Evolutionary conservation across 1,284 basidiomycete genomes (phyloP).

Genomic region (Fomitopsis palustris): DNA sequence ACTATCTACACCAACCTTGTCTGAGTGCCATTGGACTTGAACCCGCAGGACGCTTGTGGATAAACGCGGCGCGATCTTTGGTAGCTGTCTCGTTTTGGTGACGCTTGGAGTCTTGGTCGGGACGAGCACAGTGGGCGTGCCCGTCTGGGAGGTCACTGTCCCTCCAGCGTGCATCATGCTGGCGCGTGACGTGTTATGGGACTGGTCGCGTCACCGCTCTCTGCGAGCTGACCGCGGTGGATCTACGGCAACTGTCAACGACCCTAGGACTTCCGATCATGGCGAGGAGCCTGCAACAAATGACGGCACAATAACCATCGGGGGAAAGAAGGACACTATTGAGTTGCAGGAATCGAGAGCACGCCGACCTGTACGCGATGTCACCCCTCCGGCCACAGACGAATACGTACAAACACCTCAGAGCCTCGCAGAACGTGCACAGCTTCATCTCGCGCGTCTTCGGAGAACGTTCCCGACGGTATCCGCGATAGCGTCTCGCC

Average conservation of each 20-base stretch:
- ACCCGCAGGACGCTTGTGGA: slow-evolving; percentile 36
- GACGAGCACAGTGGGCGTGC: slow-evolving; percentile 42
- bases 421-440: neutral
- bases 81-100: slow-evolving; percentile 37
- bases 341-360: slow-evolving; percentile 9
- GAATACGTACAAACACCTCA: neutral
- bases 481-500: slow-evolving; percentile 60
- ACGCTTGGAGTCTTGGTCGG: slow-evolving; percentile 57
- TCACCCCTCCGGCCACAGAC: neutral
- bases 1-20: neutral
- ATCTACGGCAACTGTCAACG: neutral
- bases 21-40: slow-evolving; percentile 7
- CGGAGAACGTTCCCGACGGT: slow-evolving; percentile 69
- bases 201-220: slow-evolving; percentile 20
- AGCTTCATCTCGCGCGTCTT: slow-evolving; percentile 8
- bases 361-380: neutral
- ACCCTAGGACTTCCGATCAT: neutral
- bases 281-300: neutral
- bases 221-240: neutral
- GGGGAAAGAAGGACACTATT: neutral
- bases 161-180: slow-evolving; percentile 69
- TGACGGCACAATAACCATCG: neutral
- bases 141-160: slow-evolving; percentile 82
- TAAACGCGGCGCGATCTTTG: slow-evolving; percentile 34
- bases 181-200: slow-evolving; percentile 28